A percentile compares a stretch with the other conserved stretches of the same genome.
Conservation (phyloP, 2,329 filamentous ascomycete species). For the Lachnellula arida region DNA sequence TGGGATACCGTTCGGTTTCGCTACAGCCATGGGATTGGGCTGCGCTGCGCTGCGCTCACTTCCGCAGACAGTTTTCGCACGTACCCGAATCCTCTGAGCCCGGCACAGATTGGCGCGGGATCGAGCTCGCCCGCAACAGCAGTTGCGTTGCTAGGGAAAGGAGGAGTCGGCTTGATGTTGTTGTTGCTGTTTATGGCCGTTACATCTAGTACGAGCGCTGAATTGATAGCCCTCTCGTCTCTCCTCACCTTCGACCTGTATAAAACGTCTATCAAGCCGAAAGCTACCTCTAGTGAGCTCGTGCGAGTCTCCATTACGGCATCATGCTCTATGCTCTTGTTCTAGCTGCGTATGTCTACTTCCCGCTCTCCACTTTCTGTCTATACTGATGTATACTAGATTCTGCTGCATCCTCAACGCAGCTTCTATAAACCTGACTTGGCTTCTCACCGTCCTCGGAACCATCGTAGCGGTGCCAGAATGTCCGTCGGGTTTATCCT, state of each 20-base stretch:
- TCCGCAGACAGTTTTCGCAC: conserved; percentile 27
- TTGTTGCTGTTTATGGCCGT: conserved; percentile 45
- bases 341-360: conserved; percentile 25
- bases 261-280: conserved; percentile 35
- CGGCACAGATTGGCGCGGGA: conserved; percentile 32
- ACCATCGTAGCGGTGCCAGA: conserved; percentile 37
- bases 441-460: conserved; percentile 37
- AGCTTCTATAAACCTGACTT: conserved; percentile 35
- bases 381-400: not conserved
- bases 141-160: conserved; percentile 34
- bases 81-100: conserved; percentile 30
- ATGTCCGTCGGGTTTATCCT: conserved; percentile 36
- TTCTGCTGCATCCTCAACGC: conserved; percentile 36
- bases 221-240: conserved; percentile 39
- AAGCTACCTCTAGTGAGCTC: conserved; percentile 29
- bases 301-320: conserved; percentile 32
- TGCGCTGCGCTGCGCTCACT: conserved; percentile 33
- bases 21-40: conserved; percentile 35
- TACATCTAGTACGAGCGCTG: conserved; percentile 39
- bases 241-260: conserved; percentile 39
- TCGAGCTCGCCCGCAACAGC: conserved; percentile 31
- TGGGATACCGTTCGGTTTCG: conserved; percentile 35
- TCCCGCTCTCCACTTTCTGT: not conserved
- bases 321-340: conserved; percentile 34
- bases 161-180: conserved; percentile 34